These are phyloP conservation scores for Pachysolen tannophilus DNA, from an alignment of 805 yeast species.

Conservation along the genomic window DNA sequence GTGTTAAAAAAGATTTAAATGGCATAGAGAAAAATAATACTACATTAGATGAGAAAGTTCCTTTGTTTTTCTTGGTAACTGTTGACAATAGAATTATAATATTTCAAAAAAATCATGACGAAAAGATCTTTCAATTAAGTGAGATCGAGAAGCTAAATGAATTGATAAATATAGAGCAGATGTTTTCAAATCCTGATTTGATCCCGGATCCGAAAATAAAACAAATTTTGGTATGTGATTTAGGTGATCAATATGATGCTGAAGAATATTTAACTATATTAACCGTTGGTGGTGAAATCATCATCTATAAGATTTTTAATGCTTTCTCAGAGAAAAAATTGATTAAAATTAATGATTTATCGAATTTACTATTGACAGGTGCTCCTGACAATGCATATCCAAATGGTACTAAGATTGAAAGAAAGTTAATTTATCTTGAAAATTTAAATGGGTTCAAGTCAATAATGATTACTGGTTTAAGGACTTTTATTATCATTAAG, in stretches of 20 bases:
- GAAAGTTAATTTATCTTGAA: conserved; percentile 53
- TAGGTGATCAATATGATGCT: conserved; percentile 50
- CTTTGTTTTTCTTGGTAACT: conserved; percentile 56
- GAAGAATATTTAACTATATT: conserved; percentile 63
- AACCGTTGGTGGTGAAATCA: conserved; percentile 76
- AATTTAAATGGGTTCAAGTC: conserved; percentile 50
- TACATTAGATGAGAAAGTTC: conserved; percentile 23
- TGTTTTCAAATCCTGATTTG: conserved; percentile 39
- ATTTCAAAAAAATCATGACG: conserved; percentile 47
- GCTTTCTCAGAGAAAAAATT: conserved; percentile 36
- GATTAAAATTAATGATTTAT: conserved; percentile 34
- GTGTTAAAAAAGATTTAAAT: conserved; percentile 16
- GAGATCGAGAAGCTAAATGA: conserved; percentile 40
- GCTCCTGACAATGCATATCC: conserved; percentile 76
- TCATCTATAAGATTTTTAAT: conserved; percentile 51
- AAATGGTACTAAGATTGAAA: conserved; percentile 59
- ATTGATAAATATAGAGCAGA: conserved; percentile 31
- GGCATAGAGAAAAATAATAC: conserved; percentile 19
- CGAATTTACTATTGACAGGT: conserved; percentile 48
- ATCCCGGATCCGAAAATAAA: conserved; percentile 71
- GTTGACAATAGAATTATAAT: conserved; percentile 69
- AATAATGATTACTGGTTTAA: conserved; percentile 66
- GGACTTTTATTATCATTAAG: conserved; percentile 63
- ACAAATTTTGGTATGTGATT: conserved; percentile 48
- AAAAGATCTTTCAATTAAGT: conserved; percentile 45